Conservation (phyloP, 2,329 filamentous ascomycete species). For the Macrophomina pseudophaseolina region DNA sequence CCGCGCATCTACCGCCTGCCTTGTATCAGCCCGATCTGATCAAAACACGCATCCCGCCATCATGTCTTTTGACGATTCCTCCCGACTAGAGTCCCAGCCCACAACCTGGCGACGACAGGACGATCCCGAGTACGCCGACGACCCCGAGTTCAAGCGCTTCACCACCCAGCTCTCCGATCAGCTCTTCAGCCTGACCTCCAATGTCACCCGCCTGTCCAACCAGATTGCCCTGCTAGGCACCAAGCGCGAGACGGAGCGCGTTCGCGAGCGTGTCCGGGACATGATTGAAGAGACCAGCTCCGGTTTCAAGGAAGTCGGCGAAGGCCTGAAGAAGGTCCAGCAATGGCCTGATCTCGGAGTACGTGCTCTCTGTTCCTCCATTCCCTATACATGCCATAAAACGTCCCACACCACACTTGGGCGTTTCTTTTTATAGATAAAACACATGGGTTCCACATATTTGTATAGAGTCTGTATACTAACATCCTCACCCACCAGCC, state of each 20-base stretch:
- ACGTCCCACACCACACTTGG: too few relatives aligned
- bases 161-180: conserved; percentile 84
- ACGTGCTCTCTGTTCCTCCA: conserved; percentile 57
- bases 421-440: not conserved
- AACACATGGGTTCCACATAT: conserved; percentile 27
- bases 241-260: conserved; percentile 85
- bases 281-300: conserved; percentile 84
- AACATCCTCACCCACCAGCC: conserved; percentile 60
- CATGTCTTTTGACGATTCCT: conserved; percentile 93
- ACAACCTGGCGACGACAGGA: conserved; percentile 70
- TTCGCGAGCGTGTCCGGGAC: conserved; percentile 88
- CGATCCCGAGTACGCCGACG: conserved; percentile 80
- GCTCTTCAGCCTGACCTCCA: conserved; percentile 86
- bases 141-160: conserved; percentile 87
- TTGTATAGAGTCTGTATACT: not conserved
- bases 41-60: conserved; percentile 22
- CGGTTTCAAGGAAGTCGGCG: conserved; percentile 88
- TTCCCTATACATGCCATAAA: not conserved
- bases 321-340: conserved; percentile 91
- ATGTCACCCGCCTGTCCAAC: conserved; percentile 81
- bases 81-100: conserved; percentile 80
- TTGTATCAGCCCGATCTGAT: not conserved
- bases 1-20: not conserved
- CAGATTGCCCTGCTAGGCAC: conserved; percentile 88
- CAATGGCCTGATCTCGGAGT: conserved; percentile 72